A percentile compares a stretch with the other conserved stretches of the same genome.
phyloP scores from a whole-genome alignment of 768 basidiomycete genomes.

The Termitomyces eurrhizus region DNA sequence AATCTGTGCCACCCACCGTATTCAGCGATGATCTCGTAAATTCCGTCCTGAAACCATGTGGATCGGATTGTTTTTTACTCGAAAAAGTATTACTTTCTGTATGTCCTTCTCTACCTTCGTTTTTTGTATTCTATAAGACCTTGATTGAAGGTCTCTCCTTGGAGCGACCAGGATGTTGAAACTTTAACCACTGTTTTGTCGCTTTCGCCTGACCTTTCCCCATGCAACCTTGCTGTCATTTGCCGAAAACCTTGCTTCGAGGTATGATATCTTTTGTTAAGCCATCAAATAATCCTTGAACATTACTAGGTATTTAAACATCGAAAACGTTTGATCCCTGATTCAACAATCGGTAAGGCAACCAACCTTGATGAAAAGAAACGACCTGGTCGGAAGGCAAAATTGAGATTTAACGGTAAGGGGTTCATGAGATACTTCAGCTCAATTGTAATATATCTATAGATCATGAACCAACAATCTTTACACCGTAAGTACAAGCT shows the following conservation, averaged over 20 bases:
- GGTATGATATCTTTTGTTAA: conserved; percentile 27
- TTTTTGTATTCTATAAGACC: conserved; percentile 12
- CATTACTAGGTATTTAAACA: conserved; percentile 22
- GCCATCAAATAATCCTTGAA: neutral
- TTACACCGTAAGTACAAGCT: conserved; percentile 24
- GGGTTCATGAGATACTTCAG: neutral
- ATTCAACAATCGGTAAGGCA: conserved; percentile 3
- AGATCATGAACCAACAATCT: conserved; percentile 17
- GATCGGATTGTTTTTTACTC: conserved; percentile 29
- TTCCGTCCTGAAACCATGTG: conserved; percentile 22
- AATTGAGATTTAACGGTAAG: conserved; percentile 12
- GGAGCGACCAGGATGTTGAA: conserved; percentile 36
- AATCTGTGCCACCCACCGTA: conserved; percentile 19
- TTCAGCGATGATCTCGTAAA: conserved; percentile 17
- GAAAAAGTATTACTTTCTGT: conserved; percentile 1
- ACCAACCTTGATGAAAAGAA: conserved; percentile 9
- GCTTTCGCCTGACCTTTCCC: conserved; percentile 38
- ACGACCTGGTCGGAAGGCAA: conserved; percentile 2
- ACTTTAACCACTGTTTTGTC: conserved; percentile 35
- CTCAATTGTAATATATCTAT: neutral
- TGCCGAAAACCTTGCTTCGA: conserved; percentile 59
- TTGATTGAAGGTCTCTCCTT: conserved; percentile 24
- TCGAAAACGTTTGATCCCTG: conserved; percentile 20
- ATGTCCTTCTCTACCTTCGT: neutral
- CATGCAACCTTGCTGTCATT: conserved; percentile 54